A percentile compares a stretch with the other conserved stretches of the same genome.
phyloP scores from a whole-genome alignment of 306 rosid genomes.

The Pterocarpus macrocarpus region DNA sequence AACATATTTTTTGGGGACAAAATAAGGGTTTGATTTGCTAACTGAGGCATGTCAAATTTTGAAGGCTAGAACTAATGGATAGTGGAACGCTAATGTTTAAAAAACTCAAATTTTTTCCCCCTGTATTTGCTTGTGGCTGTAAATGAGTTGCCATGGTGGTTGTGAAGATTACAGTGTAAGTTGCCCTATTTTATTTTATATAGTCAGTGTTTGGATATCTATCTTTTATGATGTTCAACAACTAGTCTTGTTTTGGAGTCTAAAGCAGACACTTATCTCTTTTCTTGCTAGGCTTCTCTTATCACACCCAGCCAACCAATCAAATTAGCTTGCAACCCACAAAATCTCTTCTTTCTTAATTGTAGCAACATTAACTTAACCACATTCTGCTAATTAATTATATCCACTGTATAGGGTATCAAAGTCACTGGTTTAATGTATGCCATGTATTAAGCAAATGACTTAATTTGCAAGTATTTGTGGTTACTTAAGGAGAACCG shows the following conservation, averaged over 20 bases:
- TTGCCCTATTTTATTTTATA: neutral
- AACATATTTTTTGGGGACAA: neutral
- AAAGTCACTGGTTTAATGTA: conserved; percentile 13
- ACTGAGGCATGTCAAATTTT: conserved; percentile 17
- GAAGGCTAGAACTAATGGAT: neutral
- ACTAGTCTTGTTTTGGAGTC: conserved; percentile 27
- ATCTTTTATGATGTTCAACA: conserved; percentile 26
- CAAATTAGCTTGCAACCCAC: conserved; percentile 21
- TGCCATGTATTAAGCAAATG: neutral
- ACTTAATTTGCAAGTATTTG: neutral
- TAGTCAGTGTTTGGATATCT: conserved; percentile 38
- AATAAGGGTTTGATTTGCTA: conserved; percentile 8
- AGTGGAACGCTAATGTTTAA: neutral
- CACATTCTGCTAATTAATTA: neutral
- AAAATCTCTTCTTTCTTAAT: neutral
- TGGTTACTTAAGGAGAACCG: neutral
- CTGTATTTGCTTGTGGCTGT: conserved; percentile 19
- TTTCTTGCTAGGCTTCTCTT: neutral
- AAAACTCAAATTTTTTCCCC: neutral
- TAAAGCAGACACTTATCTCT: conserved; percentile 5
- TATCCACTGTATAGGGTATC: neutral
- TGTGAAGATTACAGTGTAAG: conserved; percentile 3
- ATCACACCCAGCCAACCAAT: conserved; percentile 6
- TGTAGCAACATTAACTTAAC: neutral
- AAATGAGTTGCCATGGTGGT: conserved; percentile 25